Conservation (phyloP, 2,329 filamentous ascomycete genomes). For the Metarhizium robertsii region DNA sequence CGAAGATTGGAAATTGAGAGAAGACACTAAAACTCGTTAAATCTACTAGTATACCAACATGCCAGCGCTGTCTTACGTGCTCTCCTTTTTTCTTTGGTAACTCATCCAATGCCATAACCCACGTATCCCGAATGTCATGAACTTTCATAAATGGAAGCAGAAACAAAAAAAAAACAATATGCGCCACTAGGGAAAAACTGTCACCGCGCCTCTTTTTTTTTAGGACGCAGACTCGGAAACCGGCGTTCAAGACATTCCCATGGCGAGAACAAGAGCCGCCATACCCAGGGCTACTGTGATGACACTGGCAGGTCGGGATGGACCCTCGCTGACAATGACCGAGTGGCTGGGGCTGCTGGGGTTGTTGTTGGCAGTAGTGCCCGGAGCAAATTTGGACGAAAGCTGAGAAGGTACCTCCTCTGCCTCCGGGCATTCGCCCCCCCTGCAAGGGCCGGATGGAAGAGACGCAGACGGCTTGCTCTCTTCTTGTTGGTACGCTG, state of each 20-base stretch:
- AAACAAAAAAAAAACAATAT: too few species aligned
- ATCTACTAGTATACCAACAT: background rate
- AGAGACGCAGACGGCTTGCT: background rate
- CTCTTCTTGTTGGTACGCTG: background rate
- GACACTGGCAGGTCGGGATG: background rate
- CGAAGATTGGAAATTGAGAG: background rate
- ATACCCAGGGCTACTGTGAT: constrained; percentile 3
- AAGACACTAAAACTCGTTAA: background rate
- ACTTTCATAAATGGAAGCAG: too few species aligned
- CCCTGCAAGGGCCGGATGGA: background rate
- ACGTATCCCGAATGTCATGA: too few species aligned
- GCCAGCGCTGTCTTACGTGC: background rate
- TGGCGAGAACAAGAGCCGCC: constrained; percentile 6
- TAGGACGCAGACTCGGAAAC: too few species aligned
- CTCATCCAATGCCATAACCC: too few species aligned
- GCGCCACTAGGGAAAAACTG: too few species aligned
- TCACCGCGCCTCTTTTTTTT: too few species aligned
- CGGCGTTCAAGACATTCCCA: background rate
- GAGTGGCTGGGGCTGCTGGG: constrained; percentile 1
- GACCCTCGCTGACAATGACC: constrained; percentile 7
- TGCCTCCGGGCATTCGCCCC: background rate
- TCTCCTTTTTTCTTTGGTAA: too few species aligned
- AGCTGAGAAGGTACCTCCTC: background rate
- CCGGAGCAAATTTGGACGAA: background rate
- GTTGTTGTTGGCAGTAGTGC: background rate